Percentiles rank a stretch among this genome's conserved stretches.
These are phyloP conservation scores for Colletotrichum neosansevieriae DNA, from an alignment of 2,329 filamentous ascomycete genomes.

Conservation along the genomic window DNA sequence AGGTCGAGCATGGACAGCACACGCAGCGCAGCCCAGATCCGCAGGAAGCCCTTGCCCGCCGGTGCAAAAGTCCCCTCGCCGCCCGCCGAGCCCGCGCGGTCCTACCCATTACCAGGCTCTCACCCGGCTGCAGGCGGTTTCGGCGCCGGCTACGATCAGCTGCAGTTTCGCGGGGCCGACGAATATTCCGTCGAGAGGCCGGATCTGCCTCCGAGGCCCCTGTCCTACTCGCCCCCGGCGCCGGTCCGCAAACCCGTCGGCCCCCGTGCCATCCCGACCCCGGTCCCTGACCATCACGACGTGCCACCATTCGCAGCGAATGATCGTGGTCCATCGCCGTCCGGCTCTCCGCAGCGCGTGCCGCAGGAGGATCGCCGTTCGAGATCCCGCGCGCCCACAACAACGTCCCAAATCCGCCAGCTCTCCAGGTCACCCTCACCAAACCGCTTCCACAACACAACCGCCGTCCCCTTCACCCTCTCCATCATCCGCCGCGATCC, in stretches of 20 bases:
- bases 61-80: constrained; percentile 44
- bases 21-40: constrained; percentile 58
- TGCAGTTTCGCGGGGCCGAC: background rate
- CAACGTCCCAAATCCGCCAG: constrained; percentile 21
- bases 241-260: constrained; percentile 37
- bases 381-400: constrained; percentile 10
- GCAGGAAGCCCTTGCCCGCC: constrained; percentile 64
- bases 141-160: constrained; percentile 20
- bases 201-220: constrained; percentile 30
- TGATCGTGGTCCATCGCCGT: constrained; percentile 4
- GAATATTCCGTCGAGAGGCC: constrained; percentile 7
- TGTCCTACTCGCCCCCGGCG: constrained; percentile 27
- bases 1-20: constrained; percentile 59
- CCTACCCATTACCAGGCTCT: constrained; percentile 12
- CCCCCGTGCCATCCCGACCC: constrained; percentile 24
- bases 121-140: constrained; percentile 21
- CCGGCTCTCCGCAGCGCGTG: constrained; percentile 22
- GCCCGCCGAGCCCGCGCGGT: constrained; percentile 21
- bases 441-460: constrained; percentile 48
- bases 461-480: constrained; percentile 62
- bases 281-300: constrained; percentile 18
- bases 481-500: constrained; percentile 82
- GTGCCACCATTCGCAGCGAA: background rate
- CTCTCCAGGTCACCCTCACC: constrained; percentile 52
- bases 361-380: constrained; percentile 10